phyloP scores from a whole-genome alignment of 768 basidiomycete genomes.

The Xerocomus brunneocitrinus region DNA sequence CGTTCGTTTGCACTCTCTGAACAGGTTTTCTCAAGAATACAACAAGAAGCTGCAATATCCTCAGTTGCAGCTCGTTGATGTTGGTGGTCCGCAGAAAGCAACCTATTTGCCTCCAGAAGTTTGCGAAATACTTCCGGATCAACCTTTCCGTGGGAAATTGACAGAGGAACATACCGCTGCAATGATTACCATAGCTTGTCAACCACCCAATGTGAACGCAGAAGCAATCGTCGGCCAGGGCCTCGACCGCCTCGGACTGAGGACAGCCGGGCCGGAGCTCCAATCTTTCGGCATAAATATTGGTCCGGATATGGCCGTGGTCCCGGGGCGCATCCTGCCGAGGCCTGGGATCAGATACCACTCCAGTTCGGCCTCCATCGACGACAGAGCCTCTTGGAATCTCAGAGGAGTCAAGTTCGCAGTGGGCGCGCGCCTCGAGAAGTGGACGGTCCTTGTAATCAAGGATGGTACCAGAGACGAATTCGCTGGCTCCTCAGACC shows the following conservation, averaged over 20 bases:
- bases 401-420: constrained; percentile 56
- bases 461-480: constrained; percentile 57
- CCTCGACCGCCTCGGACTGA: constrained; percentile 41
- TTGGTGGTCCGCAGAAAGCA: constrained; percentile 39
- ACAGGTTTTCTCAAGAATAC: constrained; percentile 37
- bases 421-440: constrained; percentile 48
- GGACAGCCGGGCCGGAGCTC: constrained; percentile 31
- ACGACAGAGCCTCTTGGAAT: constrained; percentile 51
- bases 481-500: constrained; percentile 52
- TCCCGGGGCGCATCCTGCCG: constrained; percentile 49
- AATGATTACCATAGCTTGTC: constrained; percentile 49
- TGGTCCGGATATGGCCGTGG: constrained; percentile 49
- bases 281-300: constrained; percentile 43
- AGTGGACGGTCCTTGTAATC: constrained; percentile 70
- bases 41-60: constrained; percentile 36
- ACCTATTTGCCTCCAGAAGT: constrained; percentile 45
- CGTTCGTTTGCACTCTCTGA: not conserved
- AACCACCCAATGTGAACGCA: constrained; percentile 47
- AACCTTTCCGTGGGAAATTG: constrained; percentile 48
- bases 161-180: constrained; percentile 47
- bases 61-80: constrained; percentile 42
- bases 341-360: constrained; percentile 41
- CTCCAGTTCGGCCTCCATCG: constrained; percentile 29
- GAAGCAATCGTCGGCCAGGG: constrained; percentile 41
- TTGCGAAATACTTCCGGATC: constrained; percentile 42